A percentile compares a stretch with the other conserved stretches of the same genome.
These are phyloP conservation scores for Yamadazyma kanchanaburiensis DNA, from an alignment of 1,139 yeast genomes.

Conservation along the genomic window DNA sequence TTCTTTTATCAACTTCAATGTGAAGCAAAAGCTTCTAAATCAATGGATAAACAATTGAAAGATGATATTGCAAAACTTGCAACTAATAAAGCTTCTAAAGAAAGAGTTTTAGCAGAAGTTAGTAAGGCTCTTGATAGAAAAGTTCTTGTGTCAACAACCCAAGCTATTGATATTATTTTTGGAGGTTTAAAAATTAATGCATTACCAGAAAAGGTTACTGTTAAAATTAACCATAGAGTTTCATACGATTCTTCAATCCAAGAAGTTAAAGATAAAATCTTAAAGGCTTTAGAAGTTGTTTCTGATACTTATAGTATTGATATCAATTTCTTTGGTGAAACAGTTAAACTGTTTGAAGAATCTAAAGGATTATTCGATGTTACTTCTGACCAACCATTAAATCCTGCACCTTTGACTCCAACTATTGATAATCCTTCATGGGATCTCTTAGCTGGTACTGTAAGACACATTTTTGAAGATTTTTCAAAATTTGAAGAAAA, in stretches of 20 bases:
- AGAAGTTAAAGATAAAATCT: slow-evolving; percentile 20
- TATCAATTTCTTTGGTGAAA: slow-evolving; percentile 18
- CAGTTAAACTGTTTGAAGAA: slow-evolving; percentile 13
- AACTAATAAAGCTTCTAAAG: slow-evolving; percentile 28
- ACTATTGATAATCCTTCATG: slow-evolving; percentile 37
- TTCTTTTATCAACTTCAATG: slow-evolving; percentile 31
- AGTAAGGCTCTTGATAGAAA: slow-evolving; percentile 14
- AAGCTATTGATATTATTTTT: slow-evolving; percentile 31
- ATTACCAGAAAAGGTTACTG: slow-evolving; percentile 33
- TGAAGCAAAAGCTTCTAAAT: slow-evolving; percentile 24
- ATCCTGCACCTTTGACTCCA: slow-evolving; percentile 39
- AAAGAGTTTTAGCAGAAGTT: slow-evolving; percentile 19
- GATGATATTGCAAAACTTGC: slow-evolving; percentile 32
- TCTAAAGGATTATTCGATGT: slow-evolving; percentile 23
- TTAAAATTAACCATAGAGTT: slow-evolving; percentile 34
- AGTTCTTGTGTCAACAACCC: slow-evolving; percentile 33
- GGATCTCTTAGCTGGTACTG: slow-evolving; percentile 39
- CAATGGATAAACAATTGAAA: slow-evolving; percentile 17
- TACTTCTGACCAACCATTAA: slow-evolving; percentile 15
- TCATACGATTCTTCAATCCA: slow-evolving; percentile 26
- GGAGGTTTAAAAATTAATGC: slow-evolving; percentile 44
- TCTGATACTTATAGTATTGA: slow-evolving; percentile 28
- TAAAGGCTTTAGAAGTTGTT: slow-evolving; percentile 19
- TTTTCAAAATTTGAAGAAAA: slow-evolving; percentile 30
- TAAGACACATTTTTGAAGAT: slow-evolving; percentile 44